Percentiles rank a stretch among this genome's conserved stretches.
These are phyloP conservation scores for Endoconidiophora laricicola DNA, from an alignment of 2,329 filamentous ascomycete genomes.

Conservation along the genomic window DNA sequence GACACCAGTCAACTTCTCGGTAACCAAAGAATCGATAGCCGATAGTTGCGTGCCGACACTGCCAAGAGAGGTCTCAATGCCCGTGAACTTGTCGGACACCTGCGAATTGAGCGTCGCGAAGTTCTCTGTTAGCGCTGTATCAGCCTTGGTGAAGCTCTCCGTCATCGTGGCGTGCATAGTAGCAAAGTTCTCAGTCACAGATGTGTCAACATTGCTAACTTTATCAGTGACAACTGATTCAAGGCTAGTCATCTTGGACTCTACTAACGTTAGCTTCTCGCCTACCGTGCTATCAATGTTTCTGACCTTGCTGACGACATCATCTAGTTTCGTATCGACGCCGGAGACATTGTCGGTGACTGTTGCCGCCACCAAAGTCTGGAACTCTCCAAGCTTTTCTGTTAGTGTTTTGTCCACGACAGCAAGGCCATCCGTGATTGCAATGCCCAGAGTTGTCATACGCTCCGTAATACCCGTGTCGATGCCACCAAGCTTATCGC, in stretches of 20 bases:
- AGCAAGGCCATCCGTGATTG: background rate
- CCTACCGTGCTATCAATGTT: background rate
- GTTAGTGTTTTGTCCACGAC: constrained; percentile 8
- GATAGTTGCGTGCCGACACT: constrained; percentile 5
- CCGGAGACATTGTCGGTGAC: constrained; percentile 1
- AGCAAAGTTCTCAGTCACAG: constrained; percentile 11
- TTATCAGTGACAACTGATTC: constrained; percentile 9
- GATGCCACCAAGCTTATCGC: constrained; percentile 9
- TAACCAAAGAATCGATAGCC: background rate
- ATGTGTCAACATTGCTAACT: constrained; percentile 6
- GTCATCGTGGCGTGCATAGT: constrained; percentile 12
- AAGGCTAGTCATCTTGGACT: constrained; percentile 9
- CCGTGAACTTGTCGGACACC: constrained; percentile 4
- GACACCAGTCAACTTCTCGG: constrained; percentile 4
- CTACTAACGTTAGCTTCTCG: constrained; percentile 7
- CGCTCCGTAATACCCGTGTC: constrained; percentile 5
- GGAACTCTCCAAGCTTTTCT: constrained; percentile 6
- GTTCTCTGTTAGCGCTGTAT: constrained; percentile 11
- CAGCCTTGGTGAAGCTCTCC: constrained; percentile 8
- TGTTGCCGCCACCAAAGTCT: background rate
- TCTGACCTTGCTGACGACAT: background rate
- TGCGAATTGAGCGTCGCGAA: constrained; percentile 12
- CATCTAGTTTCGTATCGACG: constrained; percentile 1
- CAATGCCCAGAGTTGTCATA: constrained; percentile 3
- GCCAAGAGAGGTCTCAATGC: constrained; percentile 8